These are phyloP conservation scores for Vitis hybrid DNA, from an alignment of 177 flowering plant species.

Conservation along the genomic window DNA sequence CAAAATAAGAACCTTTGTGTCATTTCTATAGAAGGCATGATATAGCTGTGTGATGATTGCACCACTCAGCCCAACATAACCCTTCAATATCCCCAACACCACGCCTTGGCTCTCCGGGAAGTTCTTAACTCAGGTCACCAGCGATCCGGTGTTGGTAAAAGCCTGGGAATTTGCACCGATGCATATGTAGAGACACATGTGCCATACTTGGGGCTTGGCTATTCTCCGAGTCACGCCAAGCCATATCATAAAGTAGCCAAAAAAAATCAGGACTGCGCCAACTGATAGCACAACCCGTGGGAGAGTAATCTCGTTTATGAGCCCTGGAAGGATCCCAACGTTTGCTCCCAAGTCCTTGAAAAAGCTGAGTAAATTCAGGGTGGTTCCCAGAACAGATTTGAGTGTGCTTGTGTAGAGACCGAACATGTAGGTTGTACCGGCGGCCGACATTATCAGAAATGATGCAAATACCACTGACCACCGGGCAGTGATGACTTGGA, in stretches of 20 bases:
- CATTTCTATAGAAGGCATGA: constrained; percentile 35
- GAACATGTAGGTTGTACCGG: constrained; percentile 60
- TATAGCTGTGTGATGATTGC: constrained; percentile 55
- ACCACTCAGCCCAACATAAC: constrained; percentile 52
- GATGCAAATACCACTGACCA: constrained; percentile 67
- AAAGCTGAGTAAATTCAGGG: constrained; percentile 52
- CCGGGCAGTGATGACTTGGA: constrained; percentile 42
- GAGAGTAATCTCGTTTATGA: constrained; percentile 55
- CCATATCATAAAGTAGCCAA: constrained; percentile 63
- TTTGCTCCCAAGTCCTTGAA: constrained; percentile 59
- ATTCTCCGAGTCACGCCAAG: constrained; percentile 37
- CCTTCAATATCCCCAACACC: constrained; percentile 51
- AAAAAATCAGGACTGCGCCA: constrained; percentile 47
- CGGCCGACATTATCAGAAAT: constrained; percentile 46
- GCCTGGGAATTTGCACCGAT: constrained; percentile 54
- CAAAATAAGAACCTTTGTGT: constrained; percentile 35
- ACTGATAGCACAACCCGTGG: constrained; percentile 51
- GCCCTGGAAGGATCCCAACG: constrained; percentile 54
- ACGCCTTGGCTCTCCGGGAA: constrained; percentile 56
- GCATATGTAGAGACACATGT: constrained; percentile 56
- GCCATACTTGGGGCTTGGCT: constrained; percentile 40
- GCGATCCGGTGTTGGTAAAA: constrained; percentile 56
- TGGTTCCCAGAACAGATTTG: constrained; percentile 36
- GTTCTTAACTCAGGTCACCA: constrained; percentile 57
- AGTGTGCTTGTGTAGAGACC: constrained; percentile 35